Conservation (phyloP, 345 rosid species). For the Gossypium bickii region DNA sequence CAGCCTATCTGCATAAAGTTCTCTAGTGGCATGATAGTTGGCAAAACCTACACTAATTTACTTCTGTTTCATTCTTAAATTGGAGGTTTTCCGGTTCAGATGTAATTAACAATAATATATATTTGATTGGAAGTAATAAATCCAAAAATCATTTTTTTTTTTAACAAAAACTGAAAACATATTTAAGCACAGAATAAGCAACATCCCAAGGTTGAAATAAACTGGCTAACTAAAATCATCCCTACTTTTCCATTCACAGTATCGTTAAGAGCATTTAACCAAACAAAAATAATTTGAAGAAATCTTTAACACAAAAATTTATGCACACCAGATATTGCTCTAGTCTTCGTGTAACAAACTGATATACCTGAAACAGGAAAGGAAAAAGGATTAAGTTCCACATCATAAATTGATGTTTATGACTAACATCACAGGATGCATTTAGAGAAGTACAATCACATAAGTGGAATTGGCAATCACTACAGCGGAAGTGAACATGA, state of each 20-base stretch:
- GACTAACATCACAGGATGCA: not conserved
- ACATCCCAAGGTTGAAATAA: not conserved
- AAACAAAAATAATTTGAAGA: not conserved
- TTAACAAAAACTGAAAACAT: not conserved
- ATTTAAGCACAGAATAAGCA: not conserved
- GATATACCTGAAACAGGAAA: constrained; percentile 47
- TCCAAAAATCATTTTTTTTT: not conserved
- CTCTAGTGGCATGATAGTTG: not conserved
- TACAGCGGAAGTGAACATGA: constrained; percentile 4
- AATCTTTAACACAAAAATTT: constrained; percentile 7
- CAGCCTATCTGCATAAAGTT: constrained; percentile 6
- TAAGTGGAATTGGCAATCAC: not conserved
- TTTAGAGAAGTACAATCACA: not conserved
- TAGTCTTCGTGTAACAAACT: constrained; percentile 80
- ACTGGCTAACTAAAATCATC: not conserved
- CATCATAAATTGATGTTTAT: constrained; percentile 4
- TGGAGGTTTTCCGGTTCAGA: not conserved
- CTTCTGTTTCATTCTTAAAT: not conserved
- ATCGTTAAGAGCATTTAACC: not conserved
- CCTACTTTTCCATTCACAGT: not conserved
- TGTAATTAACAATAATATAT: not conserved
- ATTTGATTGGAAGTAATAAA: not conserved
- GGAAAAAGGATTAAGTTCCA: not conserved
- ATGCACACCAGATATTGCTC: constrained; percentile 83
- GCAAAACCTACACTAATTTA: not conserved